Percentiles rank a stretch among this genome's conserved stretches.
Conservation (phyloP, 2,329 filamentous ascomycete genomes). For the Pyrenophora teres region DNA sequence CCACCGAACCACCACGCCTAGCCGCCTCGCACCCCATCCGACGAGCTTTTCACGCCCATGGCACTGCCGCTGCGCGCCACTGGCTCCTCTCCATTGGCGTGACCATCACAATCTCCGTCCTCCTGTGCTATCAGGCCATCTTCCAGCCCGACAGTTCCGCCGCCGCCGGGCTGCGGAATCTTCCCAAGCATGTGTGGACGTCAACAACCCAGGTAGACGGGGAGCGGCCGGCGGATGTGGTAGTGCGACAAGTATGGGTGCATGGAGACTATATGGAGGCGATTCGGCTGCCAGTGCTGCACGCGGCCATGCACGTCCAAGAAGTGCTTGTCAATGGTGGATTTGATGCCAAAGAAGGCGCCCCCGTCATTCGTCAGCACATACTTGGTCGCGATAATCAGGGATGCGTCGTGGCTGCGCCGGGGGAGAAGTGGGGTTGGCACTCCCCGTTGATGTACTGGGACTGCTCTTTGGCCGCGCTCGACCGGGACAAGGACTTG, state of each 20-base stretch:
- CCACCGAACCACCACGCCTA: slow-evolving; percentile 72
- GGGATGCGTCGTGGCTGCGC: slow-evolving; percentile 47
- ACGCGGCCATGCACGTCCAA: slow-evolving; percentile 71
- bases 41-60: slow-evolving; percentile 68
- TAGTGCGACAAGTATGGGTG: slow-evolving; percentile 81
- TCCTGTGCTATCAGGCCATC: slow-evolving; percentile 74
- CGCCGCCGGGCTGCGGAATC: slow-evolving; percentile 70
- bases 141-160: slow-evolving; percentile 76
- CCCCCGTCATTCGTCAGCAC: slow-evolving; percentile 2
- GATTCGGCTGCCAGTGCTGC: slow-evolving; percentile 67
- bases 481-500: slow-evolving; percentile 66
- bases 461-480: slow-evolving; percentile 66
- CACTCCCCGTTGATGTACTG: slow-evolving; percentile 85
- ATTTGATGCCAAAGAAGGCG: slow-evolving; percentile 21
- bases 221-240: slow-evolving; percentile 64
- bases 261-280: slow-evolving; percentile 82
- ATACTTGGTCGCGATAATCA: slow-evolving; percentile 17
- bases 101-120: slow-evolving; percentile 71
- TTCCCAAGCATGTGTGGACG: slow-evolving; percentile 83
- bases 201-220: slow-evolving; percentile 68
- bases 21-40: slow-evolving; percentile 68
- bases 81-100: slow-evolving; percentile 74
- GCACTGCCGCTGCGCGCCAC: slow-evolving; percentile 71
- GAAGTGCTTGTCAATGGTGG: slow-evolving; percentile 65
- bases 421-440: slow-evolving; percentile 72